phyloP scores from a whole-genome alignment of 2,329 filamentous ascomycete genomes.

The Hypoxylon sp. region DNA sequence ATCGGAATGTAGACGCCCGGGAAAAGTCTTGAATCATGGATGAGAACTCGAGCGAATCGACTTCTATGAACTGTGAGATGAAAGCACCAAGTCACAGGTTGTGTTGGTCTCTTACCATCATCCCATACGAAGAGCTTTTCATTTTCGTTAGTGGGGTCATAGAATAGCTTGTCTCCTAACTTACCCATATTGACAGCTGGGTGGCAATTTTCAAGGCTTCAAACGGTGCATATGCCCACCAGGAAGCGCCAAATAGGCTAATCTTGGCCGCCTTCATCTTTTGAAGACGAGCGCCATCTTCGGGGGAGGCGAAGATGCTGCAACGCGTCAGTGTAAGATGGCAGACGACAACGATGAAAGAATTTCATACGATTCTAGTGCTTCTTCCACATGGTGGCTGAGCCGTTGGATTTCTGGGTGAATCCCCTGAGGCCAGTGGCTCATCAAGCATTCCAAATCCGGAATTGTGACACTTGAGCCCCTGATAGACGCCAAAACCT shows the following conservation, averaged over 20 bases:
- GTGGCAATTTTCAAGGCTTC: no score
- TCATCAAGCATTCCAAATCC: conserved; percentile 22
- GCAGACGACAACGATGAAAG: no score
- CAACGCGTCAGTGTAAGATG: no score
- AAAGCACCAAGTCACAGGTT: neutral
- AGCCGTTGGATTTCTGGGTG: conserved; percentile 21
- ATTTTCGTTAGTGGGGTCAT: no score
- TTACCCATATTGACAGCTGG: no score
- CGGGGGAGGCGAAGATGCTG: no score
- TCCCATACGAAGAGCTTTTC: conserved; percentile 32
- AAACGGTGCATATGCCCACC: no score
- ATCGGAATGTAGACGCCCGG: conserved; percentile 14
- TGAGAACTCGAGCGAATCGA: conserved; percentile 21
- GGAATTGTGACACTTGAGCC: conserved; percentile 21
- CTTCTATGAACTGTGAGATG: conserved; percentile 15
- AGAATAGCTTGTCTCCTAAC: no score
- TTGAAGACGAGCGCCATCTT: no score
- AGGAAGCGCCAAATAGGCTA: no score
- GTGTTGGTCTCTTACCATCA: conserved; percentile 12
- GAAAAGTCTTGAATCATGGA: conserved; percentile 14
- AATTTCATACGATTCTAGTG: no score
- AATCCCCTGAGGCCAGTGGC: conserved; percentile 24
- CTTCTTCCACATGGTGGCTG: conserved; percentile 15
- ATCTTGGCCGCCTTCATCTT: no score
- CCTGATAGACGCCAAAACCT: conserved; percentile 8